phyloP scores from a whole-genome alignment of 768 basidiomycete genomes.

The Rhodotorula kratochvilovae region DNA sequence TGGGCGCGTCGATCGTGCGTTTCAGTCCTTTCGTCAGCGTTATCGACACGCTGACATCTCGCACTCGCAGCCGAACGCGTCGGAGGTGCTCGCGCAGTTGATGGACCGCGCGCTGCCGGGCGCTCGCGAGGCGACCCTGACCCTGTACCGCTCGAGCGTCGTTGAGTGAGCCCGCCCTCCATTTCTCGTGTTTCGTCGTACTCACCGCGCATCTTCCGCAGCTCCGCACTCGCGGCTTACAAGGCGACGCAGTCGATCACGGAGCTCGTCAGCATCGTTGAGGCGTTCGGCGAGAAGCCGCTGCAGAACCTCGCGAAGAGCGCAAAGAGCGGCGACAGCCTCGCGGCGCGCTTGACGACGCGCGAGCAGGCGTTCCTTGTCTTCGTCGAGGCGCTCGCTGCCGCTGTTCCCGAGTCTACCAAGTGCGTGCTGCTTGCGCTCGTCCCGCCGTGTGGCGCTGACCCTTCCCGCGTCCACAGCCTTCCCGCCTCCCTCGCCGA shows the following conservation, averaged over 20 bases:
- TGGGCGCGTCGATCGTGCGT: background rate
- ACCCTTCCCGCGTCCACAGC: background rate
- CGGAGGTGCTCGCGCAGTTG: constrained; percentile 1
- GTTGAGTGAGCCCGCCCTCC: background rate
- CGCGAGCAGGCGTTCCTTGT: constrained; percentile 24
- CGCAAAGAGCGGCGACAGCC: constrained; percentile 7
- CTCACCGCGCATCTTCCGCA: background rate
- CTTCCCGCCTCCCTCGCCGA: background rate
- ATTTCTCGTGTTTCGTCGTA: background rate
- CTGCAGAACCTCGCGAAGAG: constrained; percentile 15
- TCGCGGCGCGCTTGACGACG: background rate
- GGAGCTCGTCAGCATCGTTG: constrained; percentile 6
- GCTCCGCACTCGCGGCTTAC: constrained; percentile 11
- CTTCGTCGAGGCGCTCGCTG: constrained; percentile 15
- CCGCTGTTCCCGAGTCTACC: background rate
- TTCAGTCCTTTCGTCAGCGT: accelerated
- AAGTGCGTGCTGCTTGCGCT: background rate
- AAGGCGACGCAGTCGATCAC: constrained; percentile 2
- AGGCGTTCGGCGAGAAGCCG: constrained; percentile 18
- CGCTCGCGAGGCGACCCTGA: constrained; percentile 1
- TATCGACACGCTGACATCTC: background rate
- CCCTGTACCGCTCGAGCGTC: constrained; percentile 10
- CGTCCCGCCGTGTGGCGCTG: accelerated
- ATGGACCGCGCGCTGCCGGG: constrained; percentile 4
- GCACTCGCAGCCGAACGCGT: background rate